phyloP scores from a whole-genome alignment of 202 grass and related monocot genomes.

The Carex sylvatica region DNA sequence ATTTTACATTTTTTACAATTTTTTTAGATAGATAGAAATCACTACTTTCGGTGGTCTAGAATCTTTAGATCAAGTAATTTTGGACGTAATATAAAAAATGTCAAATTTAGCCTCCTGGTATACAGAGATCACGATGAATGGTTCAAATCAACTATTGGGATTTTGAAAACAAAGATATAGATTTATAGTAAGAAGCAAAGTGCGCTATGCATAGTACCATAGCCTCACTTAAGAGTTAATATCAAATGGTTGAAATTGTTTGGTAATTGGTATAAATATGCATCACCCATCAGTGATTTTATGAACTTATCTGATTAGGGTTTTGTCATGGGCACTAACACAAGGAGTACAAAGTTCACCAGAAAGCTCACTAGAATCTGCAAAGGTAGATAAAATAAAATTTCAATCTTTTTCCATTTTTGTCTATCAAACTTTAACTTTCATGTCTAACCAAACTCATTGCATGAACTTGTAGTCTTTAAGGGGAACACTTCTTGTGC shows the following conservation, averaged over 20 bases:
- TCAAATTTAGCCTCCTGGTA: too few relatives aligned
- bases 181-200: too few relatives aligned
- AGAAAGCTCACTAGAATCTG: conserved; percentile 45
- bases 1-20: too few relatives aligned
- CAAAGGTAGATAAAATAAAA: conserved; percentile 34
- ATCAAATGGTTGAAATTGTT: background rate
- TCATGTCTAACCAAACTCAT: background rate
- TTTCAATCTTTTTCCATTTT: background rate
- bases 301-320: conserved; percentile 28
- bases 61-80: too few relatives aligned
- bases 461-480: conserved; percentile 45
- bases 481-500: conserved; percentile 51
- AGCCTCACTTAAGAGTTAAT: too few relatives aligned
- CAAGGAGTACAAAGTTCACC: conserved; percentile 70
- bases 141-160: too few relatives aligned
- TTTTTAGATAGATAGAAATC: too few relatives aligned
- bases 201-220: too few relatives aligned
- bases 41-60: too few relatives aligned
- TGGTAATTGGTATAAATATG: background rate
- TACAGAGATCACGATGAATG: too few relatives aligned
- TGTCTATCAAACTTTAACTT: conserved; percentile 15
- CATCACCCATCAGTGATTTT: background rate
- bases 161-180: too few relatives aligned
- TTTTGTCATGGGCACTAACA: conserved; percentile 74
- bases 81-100: too few relatives aligned